Evolutionary conservation across 208 protist genomes (phyloP), one percentile per base, ranked within the genome.

Genomic region (Leishmania mexicana): DNA sequence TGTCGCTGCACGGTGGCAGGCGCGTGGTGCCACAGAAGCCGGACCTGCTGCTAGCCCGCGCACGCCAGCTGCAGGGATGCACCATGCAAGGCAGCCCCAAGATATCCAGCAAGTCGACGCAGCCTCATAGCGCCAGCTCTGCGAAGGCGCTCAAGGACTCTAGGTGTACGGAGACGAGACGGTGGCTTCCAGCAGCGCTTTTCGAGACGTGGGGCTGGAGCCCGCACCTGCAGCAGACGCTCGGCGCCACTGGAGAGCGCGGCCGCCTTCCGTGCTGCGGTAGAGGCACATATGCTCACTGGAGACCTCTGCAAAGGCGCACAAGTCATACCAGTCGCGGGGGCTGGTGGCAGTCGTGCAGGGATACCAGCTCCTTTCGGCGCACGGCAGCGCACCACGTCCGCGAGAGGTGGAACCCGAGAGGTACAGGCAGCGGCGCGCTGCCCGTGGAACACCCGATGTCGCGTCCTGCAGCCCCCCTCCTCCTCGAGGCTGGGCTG

Each of bases 171-270:
- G 15, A 3, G 15, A 19, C 38, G n/a, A 31, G 15, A 35, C 62
- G 31, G 35, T 3, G 3, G 53, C 49, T 13, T 10, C 81, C 31
- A n/a, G 76, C 58, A 4, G 47, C 58, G 51, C 75, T 83, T 24
- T 65, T 79, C 80, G 54, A n/a, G 45, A 45, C 64, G 57, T 73
- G 73, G 76, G 7, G 24, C 31, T 95, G 89, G 91, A 87, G 86
- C 60, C 53, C 79, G 17, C 74, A 71, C 38, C 83, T 93, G 38
- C 71, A 72, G 70, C 54, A 78, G 45, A 89, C 86, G 4, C 83
- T 94, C 6, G 91, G 91, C 2, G 74, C 72, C 13, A 45, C 70
- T 86, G 1, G 42, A 60, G 21, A 84, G 78, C n/a, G 38, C 68
- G 17, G 28, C 60, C 24, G 76, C 24, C 19, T 80, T 89, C 49